Percentiles rank a stretch among this genome's conserved stretches.
Conservation (phyloP, 345 rosid species). For the Heritiera fomes region DNA sequence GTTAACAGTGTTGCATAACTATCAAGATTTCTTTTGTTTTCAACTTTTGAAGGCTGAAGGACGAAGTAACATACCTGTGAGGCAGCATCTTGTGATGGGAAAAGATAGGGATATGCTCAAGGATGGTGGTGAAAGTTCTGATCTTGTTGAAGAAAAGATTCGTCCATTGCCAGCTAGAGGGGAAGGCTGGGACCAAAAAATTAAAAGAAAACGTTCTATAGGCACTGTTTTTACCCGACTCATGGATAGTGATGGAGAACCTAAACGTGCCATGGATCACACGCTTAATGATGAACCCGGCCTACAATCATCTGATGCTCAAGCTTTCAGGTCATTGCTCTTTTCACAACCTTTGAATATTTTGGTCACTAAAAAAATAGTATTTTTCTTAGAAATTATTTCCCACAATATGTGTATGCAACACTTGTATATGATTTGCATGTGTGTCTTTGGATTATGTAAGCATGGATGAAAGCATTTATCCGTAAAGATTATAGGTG, state of each 20-base stretch:
- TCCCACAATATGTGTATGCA: not conserved
- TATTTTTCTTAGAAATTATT: not conserved
- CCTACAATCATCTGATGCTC: conserved; percentile 42
- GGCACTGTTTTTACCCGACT: conserved; percentile 46
- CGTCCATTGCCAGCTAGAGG: conserved; percentile 55
- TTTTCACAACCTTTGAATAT: no score
- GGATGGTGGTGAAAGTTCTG: conserved; percentile 46
- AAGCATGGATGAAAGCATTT: no score
- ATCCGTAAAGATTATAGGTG: no score
- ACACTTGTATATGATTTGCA: not conserved
- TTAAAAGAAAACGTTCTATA: conserved; percentile 54
- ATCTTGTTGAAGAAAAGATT: conserved; percentile 47
- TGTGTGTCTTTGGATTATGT: no score
- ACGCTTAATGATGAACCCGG: conserved; percentile 43
- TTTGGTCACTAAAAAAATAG: not conserved
- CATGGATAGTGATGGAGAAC: conserved; percentile 45
- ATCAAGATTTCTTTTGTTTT: conserved; percentile 9
- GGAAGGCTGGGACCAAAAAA: conserved; percentile 64
- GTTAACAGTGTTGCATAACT: not conserved
- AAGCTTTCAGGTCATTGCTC: conserved; percentile 41
- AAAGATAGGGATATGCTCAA: conserved; percentile 47
- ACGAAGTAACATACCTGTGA: conserved; percentile 33
- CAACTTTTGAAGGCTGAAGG: conserved; percentile 40
- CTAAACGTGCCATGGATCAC: conserved; percentile 38
- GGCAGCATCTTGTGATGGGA: conserved; percentile 41